Conservation (phyloP, 305 asterid genomes). For the Vinca major region DNA sequence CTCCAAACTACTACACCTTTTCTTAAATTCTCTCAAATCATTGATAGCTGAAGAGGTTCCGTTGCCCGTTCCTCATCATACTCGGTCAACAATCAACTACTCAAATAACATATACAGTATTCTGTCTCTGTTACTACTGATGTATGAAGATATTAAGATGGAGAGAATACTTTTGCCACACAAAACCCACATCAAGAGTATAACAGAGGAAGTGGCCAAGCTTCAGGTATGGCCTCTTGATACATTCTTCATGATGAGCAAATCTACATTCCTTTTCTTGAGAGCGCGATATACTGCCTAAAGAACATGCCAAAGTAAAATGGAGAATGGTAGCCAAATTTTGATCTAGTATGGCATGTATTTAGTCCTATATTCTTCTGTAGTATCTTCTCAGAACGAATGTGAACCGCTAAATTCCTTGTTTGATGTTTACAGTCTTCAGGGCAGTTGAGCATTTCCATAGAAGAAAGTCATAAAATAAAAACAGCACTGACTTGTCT, state of each 20-base stretch:
- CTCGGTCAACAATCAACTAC: constrained; percentile 21
- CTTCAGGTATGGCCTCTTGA: constrained; percentile 39
- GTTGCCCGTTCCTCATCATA: constrained; percentile 14
- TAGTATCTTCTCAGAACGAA: neutral
- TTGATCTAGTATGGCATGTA: neutral
- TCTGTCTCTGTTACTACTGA: constrained; percentile 36
- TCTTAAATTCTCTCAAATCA: constrained; percentile 44
- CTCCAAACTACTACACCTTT: constrained; percentile 33
- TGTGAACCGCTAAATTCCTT: neutral
- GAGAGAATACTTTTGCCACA: constrained; percentile 35
- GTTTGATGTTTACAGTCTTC: constrained; percentile 38
- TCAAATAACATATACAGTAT: constrained; percentile 29
- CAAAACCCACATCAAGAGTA: constrained; percentile 28
- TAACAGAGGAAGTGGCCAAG: constrained; percentile 31
- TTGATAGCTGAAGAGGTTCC: constrained; percentile 37
- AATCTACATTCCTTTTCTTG: constrained; percentile 3
- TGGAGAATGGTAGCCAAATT: neutral
- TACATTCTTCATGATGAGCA: constrained; percentile 1
- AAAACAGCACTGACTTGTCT: constrained; percentile 36
- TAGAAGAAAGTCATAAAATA: constrained; percentile 57
- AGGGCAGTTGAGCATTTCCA: constrained; percentile 32
- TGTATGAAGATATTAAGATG: constrained; percentile 53
- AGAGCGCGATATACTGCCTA: neutral
- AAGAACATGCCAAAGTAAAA: constrained; percentile 5
- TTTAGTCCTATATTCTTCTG: neutral